phyloP scores from a whole-genome alignment of 805 yeast genomes.

The Kodamaea neixiangensis region DNA sequence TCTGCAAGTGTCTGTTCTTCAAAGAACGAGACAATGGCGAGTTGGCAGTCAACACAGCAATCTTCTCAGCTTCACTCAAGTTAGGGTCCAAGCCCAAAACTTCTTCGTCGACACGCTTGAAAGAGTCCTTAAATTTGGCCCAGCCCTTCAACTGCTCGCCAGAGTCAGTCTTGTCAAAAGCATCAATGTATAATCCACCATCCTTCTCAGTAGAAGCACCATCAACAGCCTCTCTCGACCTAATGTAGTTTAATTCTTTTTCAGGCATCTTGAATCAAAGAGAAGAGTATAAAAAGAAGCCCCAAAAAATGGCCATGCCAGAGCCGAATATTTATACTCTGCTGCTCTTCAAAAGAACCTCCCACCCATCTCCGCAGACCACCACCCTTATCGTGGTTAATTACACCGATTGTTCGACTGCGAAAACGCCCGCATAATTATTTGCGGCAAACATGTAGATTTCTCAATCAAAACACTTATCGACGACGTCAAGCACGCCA shows the following conservation, averaged over 20 bases:
- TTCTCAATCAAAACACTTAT: background rate
- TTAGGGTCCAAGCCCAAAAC: conserved; percentile 48
- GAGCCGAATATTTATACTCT: background rate
- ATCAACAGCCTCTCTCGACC: conserved; percentile 37
- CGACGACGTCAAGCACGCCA: conserved; percentile 1
- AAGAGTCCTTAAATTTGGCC: conserved; percentile 30
- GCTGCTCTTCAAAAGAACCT: background rate
- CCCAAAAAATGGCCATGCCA: background rate
- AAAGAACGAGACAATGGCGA: conserved; percentile 52
- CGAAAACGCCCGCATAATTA: background rate
- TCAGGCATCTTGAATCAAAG: conserved; percentile 35
- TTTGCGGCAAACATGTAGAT: background rate
- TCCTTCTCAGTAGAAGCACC: conserved; percentile 37
- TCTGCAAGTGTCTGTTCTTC: conserved; percentile 67
- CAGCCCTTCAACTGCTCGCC: conserved; percentile 17
- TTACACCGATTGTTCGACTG: conserved; percentile 1
- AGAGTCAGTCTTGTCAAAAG: conserved; percentile 23
- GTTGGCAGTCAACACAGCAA: conserved; percentile 46
- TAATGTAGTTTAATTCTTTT: conserved; percentile 43
- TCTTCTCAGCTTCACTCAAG: conserved; percentile 46
- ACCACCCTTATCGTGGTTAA: background rate
- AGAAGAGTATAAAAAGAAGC: background rate
- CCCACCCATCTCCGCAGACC: background rate
- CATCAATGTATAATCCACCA: conserved; percentile 40
- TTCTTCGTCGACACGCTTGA: conserved; percentile 31